Conservation (phyloP, 202 grass and related monocot genomes). For the Bolboschoenoplectus hybrid region DNA sequence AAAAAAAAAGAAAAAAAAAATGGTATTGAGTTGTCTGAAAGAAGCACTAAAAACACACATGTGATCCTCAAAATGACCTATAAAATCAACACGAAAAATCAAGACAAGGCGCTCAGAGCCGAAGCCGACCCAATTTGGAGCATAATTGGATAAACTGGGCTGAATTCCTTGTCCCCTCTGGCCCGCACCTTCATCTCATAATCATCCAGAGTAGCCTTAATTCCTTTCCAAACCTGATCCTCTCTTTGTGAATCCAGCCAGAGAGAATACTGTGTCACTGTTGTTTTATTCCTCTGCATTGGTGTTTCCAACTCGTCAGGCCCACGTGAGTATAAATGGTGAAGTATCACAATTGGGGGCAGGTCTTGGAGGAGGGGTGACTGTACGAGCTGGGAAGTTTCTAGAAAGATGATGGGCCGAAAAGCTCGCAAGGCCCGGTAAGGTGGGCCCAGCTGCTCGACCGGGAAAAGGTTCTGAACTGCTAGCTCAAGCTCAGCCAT, state of each 20-base stretch:
- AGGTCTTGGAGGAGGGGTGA: constrained; percentile 78
- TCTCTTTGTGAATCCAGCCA: constrained; percentile 94
- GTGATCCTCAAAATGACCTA: constrained; percentile 18
- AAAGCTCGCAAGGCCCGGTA: constrained; percentile 83
- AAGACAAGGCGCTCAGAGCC: constrained; percentile 37
- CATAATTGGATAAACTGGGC: constrained; percentile 82
- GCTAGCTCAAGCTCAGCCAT: constrained; percentile 95
- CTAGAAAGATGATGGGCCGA: constrained; percentile 86
- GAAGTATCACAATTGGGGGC: constrained; percentile 79
- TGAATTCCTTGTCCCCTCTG: constrained; percentile 83
- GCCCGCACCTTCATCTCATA: constrained; percentile 69
- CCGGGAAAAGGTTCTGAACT: constrained; percentile 95
- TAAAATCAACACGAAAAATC: constrained; percentile 14
- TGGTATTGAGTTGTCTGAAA: constrained; percentile 22
- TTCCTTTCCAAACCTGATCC: constrained; percentile 92
- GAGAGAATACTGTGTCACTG: constrained; percentile 69
- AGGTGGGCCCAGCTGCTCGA: constrained; percentile 90
- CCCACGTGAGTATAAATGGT: constrained; percentile 85
- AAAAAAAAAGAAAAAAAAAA: not conserved
- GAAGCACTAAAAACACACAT: constrained; percentile 22
- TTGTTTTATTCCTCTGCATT: constrained; percentile 85
- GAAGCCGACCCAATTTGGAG: constrained; percentile 68
- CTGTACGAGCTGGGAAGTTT: constrained; percentile 76
- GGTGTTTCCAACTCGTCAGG: constrained; percentile 91
- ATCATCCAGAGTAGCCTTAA: constrained; percentile 86